Evolutionary conservation across 768 basidiomycete genomes (phyloP), one percentile per base, ranked within the genome.

Genomic region (Butyriboletus loyo): DNA sequence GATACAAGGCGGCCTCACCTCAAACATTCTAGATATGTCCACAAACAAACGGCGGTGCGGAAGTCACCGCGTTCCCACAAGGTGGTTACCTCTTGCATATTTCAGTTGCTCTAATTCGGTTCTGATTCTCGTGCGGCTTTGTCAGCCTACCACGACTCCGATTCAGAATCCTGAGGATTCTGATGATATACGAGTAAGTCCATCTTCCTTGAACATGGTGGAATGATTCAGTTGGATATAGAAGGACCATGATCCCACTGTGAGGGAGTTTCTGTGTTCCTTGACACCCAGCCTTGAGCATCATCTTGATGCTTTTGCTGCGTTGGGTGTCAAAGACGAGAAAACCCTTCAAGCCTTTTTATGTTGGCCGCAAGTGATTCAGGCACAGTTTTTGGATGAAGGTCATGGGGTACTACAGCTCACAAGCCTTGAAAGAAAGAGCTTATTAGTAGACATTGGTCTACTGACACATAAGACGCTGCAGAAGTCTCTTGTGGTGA

Each of bases 291-390:
- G 24, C 40, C 63, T 70, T 9, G 58, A 60, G 52, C 52, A 48
- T 15, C 57, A 50, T 34, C 27, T 60, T 7, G 50, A 57, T 44
- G 57, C 52, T 11, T 65, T 70, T 31, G 24, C 40, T 5, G 19
- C 39, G 43, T 39, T 68, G 42, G 68, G 66, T 24, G 41, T 70
- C 44, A 58, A 59, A 38, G 58, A 66, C 27, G 32, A 50, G 52
- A 37, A 44, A 38, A 64, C 59, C 7, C 52, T 68, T 35, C 40
- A 43, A 13, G 60, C 53, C 27, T 63, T 70, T 48, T n/a, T 65
- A 17, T 52, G 52, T 15, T 69, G 67, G 65, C 57, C 60, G 6
- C 55, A 53, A 27, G 36, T 9, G 4, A 28, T 31, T 1, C 64
- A 60, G 34, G n/a, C 46, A 2, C 45, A 55, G 27, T 63, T 64